Evolutionary conservation across 2,329 filamentous ascomycete species (phyloP), one percentile per base, ranked within the genome.

Genomic region (Graphilbum fragrans): DNA sequence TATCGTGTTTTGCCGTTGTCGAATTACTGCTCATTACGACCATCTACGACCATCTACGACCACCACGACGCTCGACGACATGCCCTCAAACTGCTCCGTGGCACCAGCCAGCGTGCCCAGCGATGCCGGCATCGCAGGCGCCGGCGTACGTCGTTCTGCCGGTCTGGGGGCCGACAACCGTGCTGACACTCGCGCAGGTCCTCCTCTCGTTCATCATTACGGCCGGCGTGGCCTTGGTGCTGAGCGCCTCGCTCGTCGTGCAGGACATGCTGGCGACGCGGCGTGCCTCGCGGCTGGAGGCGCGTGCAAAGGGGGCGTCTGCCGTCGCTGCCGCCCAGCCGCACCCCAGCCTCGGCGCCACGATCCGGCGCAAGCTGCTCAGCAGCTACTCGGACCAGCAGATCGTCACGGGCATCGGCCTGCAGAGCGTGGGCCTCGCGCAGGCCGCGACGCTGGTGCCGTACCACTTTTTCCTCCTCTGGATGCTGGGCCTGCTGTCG

Each of bases 391-490:
- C 71, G 17, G 78, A 83, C 57, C 77, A 82, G 53, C 77, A 82
- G 56, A 76, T 82, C 55, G 62, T 82, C 41, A 77, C 76, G 17
- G 77, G 79, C 33, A 81, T 82, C 53, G 77, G 73, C n/a, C 73
- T 83, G 43, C 77, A 82, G 54, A 66, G 64, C 43, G 66, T 82
- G 20, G 79, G 72, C 0, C 66, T 83, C 1, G 71, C 71, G 5
- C 75, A 77, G 52, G 69, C 73, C 53, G 58, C 67, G 36, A 62
- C 63, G 5, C 69, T 82, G 54, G 67, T 78, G 0, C 69, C 76
- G 0, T 83, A 83, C 54, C 78, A 83, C 58, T 81, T 82, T 61
- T 82, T 82, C 61, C 68, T 82, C 41, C 72, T 82, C 48, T 82
- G 77, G 78, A 77, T 81, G 62, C 61, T 82, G 2, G 75, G 74